Percentiles rank a stretch among this genome's conserved stretches.
Conservation (phyloP, 768 basidiomycete genomes). For the Serpula lacrymans region DNA sequence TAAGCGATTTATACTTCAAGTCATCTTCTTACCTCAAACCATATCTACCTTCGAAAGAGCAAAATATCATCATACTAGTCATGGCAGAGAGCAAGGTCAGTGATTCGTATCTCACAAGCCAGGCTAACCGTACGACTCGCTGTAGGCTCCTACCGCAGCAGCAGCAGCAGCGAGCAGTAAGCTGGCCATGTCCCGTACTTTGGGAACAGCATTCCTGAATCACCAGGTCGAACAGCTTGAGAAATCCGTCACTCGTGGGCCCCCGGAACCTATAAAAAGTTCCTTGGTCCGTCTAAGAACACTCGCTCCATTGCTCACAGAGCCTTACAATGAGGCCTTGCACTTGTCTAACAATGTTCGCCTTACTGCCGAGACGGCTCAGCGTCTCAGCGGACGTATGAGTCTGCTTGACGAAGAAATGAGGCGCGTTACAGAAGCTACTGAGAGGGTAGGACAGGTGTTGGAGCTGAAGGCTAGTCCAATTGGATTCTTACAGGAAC, state of each 20-base stretch:
- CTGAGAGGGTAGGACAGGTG: conserved; percentile 89
- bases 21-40: too few relatives aligned
- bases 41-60: too few relatives aligned
- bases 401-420: conserved; percentile 90
- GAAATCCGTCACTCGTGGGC: conserved; percentile 58
- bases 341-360: conserved; percentile 57
- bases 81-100: too few relatives aligned
- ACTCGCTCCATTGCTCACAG: conserved; percentile 60
- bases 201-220: conserved; percentile 82
- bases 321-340: conserved; percentile 55
- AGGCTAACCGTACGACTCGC: too few relatives aligned
- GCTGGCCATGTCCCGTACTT: conserved; percentile 80
- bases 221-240: conserved; percentile 90
- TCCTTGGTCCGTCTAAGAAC: conserved; percentile 61
- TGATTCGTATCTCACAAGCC: too few relatives aligned
- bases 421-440: conserved; percentile 81
- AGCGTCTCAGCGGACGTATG: conserved; percentile 90
- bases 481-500: neutral
- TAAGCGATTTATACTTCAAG: too few relatives aligned
- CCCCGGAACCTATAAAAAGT: conserved; percentile 59
- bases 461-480: conserved; percentile 86
- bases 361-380: conserved; percentile 73
- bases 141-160: too few relatives aligned
- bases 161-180: conserved; percentile 43
- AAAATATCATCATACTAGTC: too few relatives aligned